Evolutionary conservation across 2,329 filamentous ascomycete species (phyloP), one percentile per base, ranked within the genome.

Genomic region (Pseudogymnoascus sp.): DNA sequence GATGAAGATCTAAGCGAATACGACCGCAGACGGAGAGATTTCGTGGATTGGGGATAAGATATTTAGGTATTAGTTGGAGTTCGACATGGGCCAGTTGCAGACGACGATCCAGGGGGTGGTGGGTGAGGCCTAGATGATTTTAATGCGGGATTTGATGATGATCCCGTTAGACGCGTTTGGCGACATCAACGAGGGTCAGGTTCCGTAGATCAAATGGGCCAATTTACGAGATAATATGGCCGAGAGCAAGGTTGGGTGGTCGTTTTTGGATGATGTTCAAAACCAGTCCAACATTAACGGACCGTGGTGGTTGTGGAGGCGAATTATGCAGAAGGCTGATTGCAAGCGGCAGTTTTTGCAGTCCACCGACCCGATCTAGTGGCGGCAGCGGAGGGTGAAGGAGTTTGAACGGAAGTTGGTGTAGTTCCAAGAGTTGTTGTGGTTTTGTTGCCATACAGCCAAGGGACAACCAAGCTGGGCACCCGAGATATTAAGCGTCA

Each of bases 1-100:
- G 28, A 61, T 61, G 6, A 70, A 72, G 1, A 79, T 80, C 67
- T 76, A 79, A 19, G 37, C 37, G 5, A 41, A 6, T 19, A 41
- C 6, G 2, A 41, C 37, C 1, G n/a, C n/a, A 4, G n/a, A 16
- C n/a, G n/a, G 37, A 1, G 37, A 41, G 37, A 41, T 41, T 41
- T 41, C 6, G 37, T 16, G n/a, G 37, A 41, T 41, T 41, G 4
- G 37, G 6, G 37, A 16, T 41, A 41, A 3, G n/a, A 41, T 41
- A 41, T 41, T 41, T 41, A 1, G 37, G n/a, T 41, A 41, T 19
- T 0, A 8, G n/a, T 3, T 41, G 2, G 37, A 41, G n/a, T 41
- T 41, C 37, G n/a, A 41, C 14, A 41, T 41, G 6, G 37, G 37
- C n/a, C 10, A 41, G 37, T 41, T 41, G 37, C 6, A 41, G 37